A percentile compares a stretch with the other conserved stretches of the same genome.
Evolutionary conservation across 805 yeast genomes (phyloP).

Genomic region (Saturnispora quitensis): DNA sequence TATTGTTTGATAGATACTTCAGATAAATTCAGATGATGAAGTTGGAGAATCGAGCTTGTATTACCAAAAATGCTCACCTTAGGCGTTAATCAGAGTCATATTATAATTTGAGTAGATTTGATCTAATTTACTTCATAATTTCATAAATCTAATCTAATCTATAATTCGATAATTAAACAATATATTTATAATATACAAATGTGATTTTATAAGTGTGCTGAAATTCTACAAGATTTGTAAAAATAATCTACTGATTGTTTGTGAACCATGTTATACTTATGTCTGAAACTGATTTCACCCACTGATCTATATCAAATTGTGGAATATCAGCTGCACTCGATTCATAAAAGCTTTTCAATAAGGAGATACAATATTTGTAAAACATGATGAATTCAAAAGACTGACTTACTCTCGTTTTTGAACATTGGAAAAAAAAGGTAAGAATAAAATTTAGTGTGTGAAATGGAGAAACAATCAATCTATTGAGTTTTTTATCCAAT

Average conservation of each 20-base stretch:
- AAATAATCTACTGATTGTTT: neutral
- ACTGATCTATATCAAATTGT: constrained; percentile 8
- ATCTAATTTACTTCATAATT: no score
- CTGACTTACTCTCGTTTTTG: constrained; percentile 20
- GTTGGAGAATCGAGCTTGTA: no score
- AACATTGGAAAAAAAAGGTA: constrained; percentile 24
- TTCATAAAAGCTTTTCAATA: constrained; percentile 9
- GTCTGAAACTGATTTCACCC: neutral
- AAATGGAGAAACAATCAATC: constrained; percentile 14
- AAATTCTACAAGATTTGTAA: no score
- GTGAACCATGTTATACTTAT: neutral
- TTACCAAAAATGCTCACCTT: no score
- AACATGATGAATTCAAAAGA: constrained; percentile 22
- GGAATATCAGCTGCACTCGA: neutral
- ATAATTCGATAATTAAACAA: no score
- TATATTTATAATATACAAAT: no score
- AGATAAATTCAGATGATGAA: no score
- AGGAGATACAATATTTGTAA: constrained; percentile 19
- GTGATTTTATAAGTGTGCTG: no score
- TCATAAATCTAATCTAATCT: no score
- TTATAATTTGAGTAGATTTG: no score
- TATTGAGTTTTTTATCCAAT: constrained; percentile 8
- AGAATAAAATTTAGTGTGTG: constrained; percentile 17
- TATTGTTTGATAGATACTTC: no score
- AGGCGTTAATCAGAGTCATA: no score